phyloP scores from a whole-genome alignment of 129 eudicot genomes.

The Escallonia rubra region DNA sequence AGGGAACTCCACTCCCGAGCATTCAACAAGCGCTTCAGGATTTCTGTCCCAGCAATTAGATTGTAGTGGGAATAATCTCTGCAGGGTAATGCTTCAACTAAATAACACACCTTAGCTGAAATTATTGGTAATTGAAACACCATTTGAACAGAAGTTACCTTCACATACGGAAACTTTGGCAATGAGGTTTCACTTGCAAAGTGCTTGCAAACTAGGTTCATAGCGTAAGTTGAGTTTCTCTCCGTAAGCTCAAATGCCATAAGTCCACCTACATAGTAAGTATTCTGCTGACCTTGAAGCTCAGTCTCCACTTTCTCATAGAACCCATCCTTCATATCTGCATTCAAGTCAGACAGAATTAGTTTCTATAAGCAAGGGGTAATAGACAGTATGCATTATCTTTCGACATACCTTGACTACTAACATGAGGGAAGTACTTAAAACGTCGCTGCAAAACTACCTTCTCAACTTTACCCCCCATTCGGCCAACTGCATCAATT shows the following conservation, averaged over 20 bases:
- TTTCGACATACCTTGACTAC: slow-evolving; percentile 52
- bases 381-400: no score
- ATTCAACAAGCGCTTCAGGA: slow-evolving; percentile 45
- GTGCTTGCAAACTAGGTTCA: slow-evolving; percentile 61
- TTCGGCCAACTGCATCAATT: slow-evolving; percentile 52
- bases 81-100: slow-evolving; percentile 15
- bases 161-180: slow-evolving; percentile 74
- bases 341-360: slow-evolving; percentile 8
- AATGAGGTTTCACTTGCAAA: slow-evolving; percentile 42
- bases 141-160: slow-evolving; percentile 34
- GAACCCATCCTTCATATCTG: slow-evolving; percentile 84
- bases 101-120: slow-evolving; percentile 7
- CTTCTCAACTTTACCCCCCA: slow-evolving; percentile 64
- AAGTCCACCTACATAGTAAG: slow-evolving; percentile 81
- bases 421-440: slow-evolving; percentile 78
- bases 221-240: slow-evolving; percentile 73
- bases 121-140: neutral
- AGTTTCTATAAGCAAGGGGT: neutral
- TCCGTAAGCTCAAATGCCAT: slow-evolving; percentile 91
- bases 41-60: slow-evolving; percentile 37
- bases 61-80: slow-evolving; percentile 59
- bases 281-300: slow-evolving; percentile 75
- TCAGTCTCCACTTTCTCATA: slow-evolving; percentile 65
- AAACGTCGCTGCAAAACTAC: slow-evolving; percentile 65
- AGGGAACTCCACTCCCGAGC: slow-evolving; percentile 56